These are phyloP conservation scores for Bipolaris oryzae DNA, from an alignment of 2,329 filamentous ascomycete genomes.

Conservation along the genomic window DNA sequence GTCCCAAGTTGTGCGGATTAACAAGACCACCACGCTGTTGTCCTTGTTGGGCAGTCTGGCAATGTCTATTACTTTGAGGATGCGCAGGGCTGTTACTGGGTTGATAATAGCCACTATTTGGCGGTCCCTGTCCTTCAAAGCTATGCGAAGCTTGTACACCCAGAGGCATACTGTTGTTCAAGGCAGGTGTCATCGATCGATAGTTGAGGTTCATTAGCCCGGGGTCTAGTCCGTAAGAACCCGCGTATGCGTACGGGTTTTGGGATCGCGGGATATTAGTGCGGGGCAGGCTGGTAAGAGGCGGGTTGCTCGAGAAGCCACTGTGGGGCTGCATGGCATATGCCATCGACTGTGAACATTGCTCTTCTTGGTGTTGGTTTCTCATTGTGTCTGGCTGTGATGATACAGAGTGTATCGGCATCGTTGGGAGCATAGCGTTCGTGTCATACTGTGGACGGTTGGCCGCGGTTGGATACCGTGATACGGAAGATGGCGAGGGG, in stretches of 20 bases:
- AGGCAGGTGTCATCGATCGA: constrained; percentile 52
- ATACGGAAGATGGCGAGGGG: constrained; percentile 49
- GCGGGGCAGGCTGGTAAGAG: constrained; percentile 53
- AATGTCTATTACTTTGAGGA: not conserved
- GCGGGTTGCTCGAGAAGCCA: constrained; percentile 51
- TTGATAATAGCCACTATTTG: constrained; percentile 8
- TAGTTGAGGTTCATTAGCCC: constrained; percentile 51
- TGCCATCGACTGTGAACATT: constrained; percentile 52
- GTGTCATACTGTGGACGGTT: constrained; percentile 51
- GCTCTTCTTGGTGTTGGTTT: constrained; percentile 40
- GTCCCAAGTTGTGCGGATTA: constrained; percentile 18
- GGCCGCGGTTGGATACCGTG: constrained; percentile 49
- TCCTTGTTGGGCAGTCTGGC: constrained; percentile 3
- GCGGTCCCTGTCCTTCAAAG: constrained; percentile 16
- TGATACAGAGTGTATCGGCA: constrained; percentile 39
- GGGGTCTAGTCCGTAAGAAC: constrained; percentile 11
- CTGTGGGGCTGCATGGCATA: constrained; percentile 41
- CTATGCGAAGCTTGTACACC: constrained; percentile 27
- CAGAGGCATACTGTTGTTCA: constrained; percentile 48
- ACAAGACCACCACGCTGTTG: constrained; percentile 2
- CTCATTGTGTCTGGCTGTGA: constrained; percentile 33
- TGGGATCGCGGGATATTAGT: constrained; percentile 44
- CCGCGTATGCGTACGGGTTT: constrained; percentile 52
- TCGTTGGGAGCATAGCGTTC: constrained; percentile 45
- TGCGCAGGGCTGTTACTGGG: not conserved